A percentile compares a stretch with the other conserved stretches of the same genome.
Evolutionary conservation across 768 basidiomycete genomes (phyloP).

Genomic region (Suillus fuscotomentosus): DNA sequence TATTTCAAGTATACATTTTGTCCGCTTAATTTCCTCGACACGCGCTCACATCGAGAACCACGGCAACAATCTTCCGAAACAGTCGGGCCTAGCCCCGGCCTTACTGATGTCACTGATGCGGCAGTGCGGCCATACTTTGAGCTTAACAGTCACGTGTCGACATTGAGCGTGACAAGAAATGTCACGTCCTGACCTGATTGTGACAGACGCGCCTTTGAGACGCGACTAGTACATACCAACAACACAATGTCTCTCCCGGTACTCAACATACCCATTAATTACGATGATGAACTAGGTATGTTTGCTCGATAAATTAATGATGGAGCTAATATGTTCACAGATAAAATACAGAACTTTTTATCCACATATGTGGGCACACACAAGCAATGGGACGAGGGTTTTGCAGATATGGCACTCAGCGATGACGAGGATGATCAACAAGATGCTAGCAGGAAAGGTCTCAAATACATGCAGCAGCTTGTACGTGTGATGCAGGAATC

Average conservation of each 20-base stretch:
- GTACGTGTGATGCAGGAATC: constrained; percentile 45
- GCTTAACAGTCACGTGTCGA: background rate
- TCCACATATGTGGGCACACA: constrained; percentile 62
- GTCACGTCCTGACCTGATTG: constrained; percentile 6
- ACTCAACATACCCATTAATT: constrained; percentile 58
- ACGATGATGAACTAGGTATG: constrained; percentile 71
- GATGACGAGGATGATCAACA: constrained; percentile 43
- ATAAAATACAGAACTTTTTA: constrained; percentile 68
- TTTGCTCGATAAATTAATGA: background rate
- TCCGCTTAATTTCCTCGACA: no score
- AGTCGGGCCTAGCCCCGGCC: no score
- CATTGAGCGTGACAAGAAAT: constrained; percentile 1
- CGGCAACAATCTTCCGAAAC: no score
- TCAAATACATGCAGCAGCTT: constrained; percentile 84
- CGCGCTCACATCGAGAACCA: no score
- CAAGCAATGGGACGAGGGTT: constrained; percentile 63
- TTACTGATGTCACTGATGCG: no score
- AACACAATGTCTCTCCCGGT: constrained; percentile 66
- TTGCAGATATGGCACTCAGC: constrained; percentile 70
- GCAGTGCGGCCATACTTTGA: no score
- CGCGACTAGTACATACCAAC: constrained; percentile 19
- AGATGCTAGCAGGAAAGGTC: constrained; percentile 35
- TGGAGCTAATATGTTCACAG: constrained; percentile 36
- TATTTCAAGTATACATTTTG: no score
- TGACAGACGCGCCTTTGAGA: constrained; percentile 28